Base-by-base conservation (phyloP, 2,329 filamentous ascomycete genomes). In the Fusarium irregulare region DNA sequence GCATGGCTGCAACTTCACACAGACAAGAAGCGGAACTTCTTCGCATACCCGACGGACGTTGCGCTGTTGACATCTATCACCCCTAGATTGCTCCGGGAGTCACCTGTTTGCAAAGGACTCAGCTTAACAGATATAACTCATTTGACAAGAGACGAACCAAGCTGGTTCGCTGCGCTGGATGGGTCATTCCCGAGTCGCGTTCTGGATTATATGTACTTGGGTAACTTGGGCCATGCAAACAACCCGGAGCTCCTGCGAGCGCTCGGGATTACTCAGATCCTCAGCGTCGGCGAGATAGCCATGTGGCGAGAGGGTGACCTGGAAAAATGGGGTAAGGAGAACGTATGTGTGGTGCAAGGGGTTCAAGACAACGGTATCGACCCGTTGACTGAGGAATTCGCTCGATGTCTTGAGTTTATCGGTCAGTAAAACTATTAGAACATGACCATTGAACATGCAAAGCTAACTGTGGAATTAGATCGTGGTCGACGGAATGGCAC, bases 351-450 rank as follows among this genome's bases (percentile, higher is more conserved):
- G 73, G 88, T 99, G 34, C 90, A 95, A 76, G 88, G 91, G 16
- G 93, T 99, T 8, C 96, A 98, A 77, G 96, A 99, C 76, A 99
- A 99, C 76, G 96, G 96, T 7, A 96, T 98, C 66, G 96, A 99
- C 80, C 92, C 94, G 7, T 82, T 99, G 74, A 97, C 91, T 32
- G 88, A 92, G 34, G 92, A 98, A 72, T 97, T 98, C 80, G 87
- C 90, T 73, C 86, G 91, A 41, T 98, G 95, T 76, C 84, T 99
- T 47, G 89, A 92, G 28, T 99, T 98, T 75, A 97, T 99, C 78
- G 92, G 95, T 98, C 83, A 80, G 92, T 84, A 41, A 25, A 53
- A 6, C 23, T 27, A 27, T n/a, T 44, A n/a, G 11, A 13, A 6
- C n/a, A 30, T 23, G 16, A 7, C 20, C 18, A 30, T 30, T 3